These are phyloP conservation scores for Colletotrichum sp. DNA, from an alignment of 2,329 filamentous ascomycete species.

Conservation along the genomic window DNA sequence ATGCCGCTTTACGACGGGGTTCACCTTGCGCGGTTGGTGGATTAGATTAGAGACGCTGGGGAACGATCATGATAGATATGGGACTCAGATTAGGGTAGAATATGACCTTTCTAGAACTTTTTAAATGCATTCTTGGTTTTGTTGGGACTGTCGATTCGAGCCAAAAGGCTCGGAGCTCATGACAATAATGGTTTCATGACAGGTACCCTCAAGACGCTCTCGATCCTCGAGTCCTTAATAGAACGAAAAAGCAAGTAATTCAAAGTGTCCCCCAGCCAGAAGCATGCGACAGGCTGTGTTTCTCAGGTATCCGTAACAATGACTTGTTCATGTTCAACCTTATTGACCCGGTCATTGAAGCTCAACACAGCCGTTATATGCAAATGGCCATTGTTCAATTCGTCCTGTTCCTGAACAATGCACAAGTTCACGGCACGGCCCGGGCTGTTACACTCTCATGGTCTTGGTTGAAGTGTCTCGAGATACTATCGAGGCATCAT, in stretches of 20 bases:
- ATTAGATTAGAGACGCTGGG: conserved; percentile 24
- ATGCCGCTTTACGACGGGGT: conserved; percentile 49
- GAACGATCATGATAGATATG: background rate
- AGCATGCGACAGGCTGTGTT: background rate
- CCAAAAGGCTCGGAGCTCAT: too few species aligned
- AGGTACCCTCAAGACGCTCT: too few species aligned
- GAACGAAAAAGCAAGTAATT: background rate
- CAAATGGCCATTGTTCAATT: background rate
- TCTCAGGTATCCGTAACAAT: background rate
- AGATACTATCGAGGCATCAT: background rate
- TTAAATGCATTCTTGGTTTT: too few species aligned
- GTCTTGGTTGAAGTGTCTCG: background rate
- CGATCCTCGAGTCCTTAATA: too few species aligned
- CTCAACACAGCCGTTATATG: background rate
- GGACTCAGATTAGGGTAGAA: background rate
- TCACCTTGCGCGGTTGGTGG: conserved; percentile 39
- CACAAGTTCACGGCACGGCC: background rate
- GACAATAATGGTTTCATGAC: too few species aligned
- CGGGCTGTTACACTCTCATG: background rate
- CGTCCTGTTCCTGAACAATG: background rate
- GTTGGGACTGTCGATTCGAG: too few species aligned
- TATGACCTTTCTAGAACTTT: background rate
- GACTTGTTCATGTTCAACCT: background rate
- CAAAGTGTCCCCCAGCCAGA: background rate
- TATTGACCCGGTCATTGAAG: background rate